Evolutionary conservation across 2,329 filamentous ascomycete species (phyloP), one percentile per base, ranked within the genome.

Genomic region (Salinomyces thailandicus): DNA sequence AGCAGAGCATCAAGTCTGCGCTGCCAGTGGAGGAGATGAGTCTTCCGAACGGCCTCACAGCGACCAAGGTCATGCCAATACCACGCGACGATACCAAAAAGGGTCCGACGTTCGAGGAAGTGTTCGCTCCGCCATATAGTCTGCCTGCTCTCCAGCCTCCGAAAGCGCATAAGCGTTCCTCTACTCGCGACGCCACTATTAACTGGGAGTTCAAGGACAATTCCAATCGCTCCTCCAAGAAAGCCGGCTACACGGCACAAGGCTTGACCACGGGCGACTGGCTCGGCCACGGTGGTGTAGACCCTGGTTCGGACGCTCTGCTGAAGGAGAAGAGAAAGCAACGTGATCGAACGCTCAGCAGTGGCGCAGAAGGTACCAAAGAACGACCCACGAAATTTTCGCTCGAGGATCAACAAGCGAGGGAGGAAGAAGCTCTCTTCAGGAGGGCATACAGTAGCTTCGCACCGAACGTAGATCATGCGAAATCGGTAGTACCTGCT

Each of bases 401-500:
- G 2, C 53, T 57, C 1, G 61, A 62, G 11, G 62, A 65, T 32
- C 55, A 57, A 0, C 54, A 59, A 8, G 72, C 74, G 3, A 80
- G 81, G 54, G 49, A 55, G 31, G 75, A 85, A 60, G 82, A 87
- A 47, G 71, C 78, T 0, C 63, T 87, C 7, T 89, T 87, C 53
- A 72, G 81, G 18, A 76, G 79, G 37, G 82, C 79, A 1, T 89
- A 86, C 57, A 85, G 81, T 0, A 82, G 79, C 51, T 89, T 87
- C 56, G 83, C 83, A 5, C 83, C 83, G 0, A 77, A 73, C 35
- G 79, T 75, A 48, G 83, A 89, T 56, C 78, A 87, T 52, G 72
- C 80, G 3, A 74, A 71, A 9, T 79, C 83, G 5, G 67, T 86
- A 39, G 67, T 85, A 3, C 75, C 83, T 0, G 75, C 78, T 2